phyloP scores from a whole-genome alignment of 805 yeast species.

The Pichia thaimueangensis region DNA sequence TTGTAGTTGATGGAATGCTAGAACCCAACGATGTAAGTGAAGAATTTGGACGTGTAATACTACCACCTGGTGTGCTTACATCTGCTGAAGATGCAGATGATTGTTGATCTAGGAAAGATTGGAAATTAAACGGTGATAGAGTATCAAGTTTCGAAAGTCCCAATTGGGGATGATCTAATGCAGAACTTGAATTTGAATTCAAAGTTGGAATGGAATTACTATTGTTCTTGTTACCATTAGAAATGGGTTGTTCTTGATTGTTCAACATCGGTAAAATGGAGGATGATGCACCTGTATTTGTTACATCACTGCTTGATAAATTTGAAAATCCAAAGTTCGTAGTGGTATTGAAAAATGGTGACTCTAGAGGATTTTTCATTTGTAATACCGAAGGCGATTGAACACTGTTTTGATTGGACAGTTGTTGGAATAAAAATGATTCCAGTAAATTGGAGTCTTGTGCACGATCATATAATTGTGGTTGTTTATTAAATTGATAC shows the following conservation, averaged over 20 bases:
- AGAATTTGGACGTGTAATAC: conserved; percentile 1
- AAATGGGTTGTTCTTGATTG: background rate
- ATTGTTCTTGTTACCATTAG: background rate
- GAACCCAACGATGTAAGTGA: conserved; percentile 4
- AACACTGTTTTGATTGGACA: conserved; percentile 5
- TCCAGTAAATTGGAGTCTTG: conserved; percentile 8
- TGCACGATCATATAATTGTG: background rate
- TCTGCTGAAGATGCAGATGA: background rate
- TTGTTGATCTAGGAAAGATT: background rate
- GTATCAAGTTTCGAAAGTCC: background rate
- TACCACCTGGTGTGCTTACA: conserved; percentile 2
- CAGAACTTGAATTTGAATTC: background rate
- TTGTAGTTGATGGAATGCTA: conserved; percentile 2
- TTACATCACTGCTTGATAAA: background rate
- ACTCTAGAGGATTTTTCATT: conserved; percentile 2
- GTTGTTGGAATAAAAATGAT: conserved; percentile 11
- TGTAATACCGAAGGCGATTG: conserved; percentile 4
- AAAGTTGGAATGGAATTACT: background rate
- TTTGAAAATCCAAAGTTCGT: background rate
- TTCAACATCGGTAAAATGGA: conserved; percentile 3
- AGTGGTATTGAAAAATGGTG: background rate
- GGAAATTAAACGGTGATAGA: conserved; percentile 1
- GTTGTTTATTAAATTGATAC: background rate
- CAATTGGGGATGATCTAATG: background rate
- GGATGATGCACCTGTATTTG: background rate